phyloP scores from a whole-genome alignment of 192 early-diverging fungal species.

The Entomortierella lignicola region DNA sequence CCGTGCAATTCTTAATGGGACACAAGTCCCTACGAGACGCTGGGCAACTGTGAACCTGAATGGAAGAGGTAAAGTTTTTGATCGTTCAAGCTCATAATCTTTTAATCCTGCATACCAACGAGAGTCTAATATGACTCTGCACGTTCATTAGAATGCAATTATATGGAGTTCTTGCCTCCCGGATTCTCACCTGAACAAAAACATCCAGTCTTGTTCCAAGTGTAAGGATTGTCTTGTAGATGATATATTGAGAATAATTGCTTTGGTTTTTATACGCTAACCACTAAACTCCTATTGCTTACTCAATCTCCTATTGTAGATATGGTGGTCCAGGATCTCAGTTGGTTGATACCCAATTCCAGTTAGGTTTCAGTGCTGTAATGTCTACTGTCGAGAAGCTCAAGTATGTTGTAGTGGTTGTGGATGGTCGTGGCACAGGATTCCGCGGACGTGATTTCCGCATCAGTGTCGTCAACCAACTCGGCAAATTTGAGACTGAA shows the following conservation, averaged over 20 bases:
- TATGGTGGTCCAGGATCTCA: constrained; percentile 95
- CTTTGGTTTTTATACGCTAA: too few species aligned
- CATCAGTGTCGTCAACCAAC: constrained; percentile 74
- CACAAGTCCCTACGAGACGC: constrained; percentile 69
- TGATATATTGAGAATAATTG: too few species aligned
- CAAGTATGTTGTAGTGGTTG: constrained; percentile 75
- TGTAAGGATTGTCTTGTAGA: too few species aligned
- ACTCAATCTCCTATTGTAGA: not conserved
- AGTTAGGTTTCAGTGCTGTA: constrained; percentile 78
- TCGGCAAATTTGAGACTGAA: constrained; percentile 86
- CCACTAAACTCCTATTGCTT: too few species aligned
- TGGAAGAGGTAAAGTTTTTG: constrained; percentile 20
- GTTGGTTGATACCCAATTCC: constrained; percentile 72
- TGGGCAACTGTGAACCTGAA: constrained; percentile 59
- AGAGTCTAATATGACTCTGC: too few species aligned
- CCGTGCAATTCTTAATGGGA: constrained; percentile 57
- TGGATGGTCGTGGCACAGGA: constrained; percentile 94
- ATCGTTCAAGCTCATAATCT: too few species aligned
- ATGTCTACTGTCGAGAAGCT: constrained; percentile 66
- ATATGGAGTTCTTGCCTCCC: constrained; percentile 82
- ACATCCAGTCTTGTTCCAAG: constrained; percentile 89
- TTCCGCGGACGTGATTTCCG: constrained; percentile 86
- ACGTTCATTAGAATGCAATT: constrained; percentile 70
- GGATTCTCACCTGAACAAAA: constrained; percentile 78
- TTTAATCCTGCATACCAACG: too few species aligned